Base-by-base conservation (phyloP, 805 yeast genomes). In the Starmerella bombi region DNA sequence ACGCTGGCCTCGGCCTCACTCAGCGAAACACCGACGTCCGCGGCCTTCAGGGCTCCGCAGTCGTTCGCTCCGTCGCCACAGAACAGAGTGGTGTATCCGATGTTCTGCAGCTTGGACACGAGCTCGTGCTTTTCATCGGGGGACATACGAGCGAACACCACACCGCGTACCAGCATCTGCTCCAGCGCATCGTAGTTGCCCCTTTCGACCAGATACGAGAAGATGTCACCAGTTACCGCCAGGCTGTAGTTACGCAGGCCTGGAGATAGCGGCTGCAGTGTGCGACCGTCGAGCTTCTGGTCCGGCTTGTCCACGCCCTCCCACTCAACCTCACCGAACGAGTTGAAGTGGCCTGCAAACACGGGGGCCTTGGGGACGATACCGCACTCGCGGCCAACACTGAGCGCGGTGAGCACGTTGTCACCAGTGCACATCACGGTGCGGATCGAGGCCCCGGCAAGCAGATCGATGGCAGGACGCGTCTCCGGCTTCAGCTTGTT, bases 1-100 rank as follows among this genome's bases (percentile, higher is more conserved):
- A 91, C 96, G 3, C 94, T 81, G 0, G 98, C 98, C 57, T 91
- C 99, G 0, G 97, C 98, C 58, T 91, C 98, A 22, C 94, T 82
- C 36, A 91, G 63, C 0, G 97, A 88, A 16, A 91, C 75, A 15
- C 99, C 99, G 37, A 93, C 94, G 62, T 91, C 94, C 0, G 98
- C 97, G 12, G 95, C 94, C 55, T 88, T 91, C 43, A 91, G 66
- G 0, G 99, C 99, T 50, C 98, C 98, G 62, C 97, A 91, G 57
- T 91, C 99, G 60, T 91, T 91, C 5, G 99, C 99, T 49, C 99
- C 99, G 63, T 91, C 99, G 28, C 99, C 99, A 62, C 97, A 91
- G 60, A 91, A 91, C 2, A 96, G 94, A 36, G 84, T 93, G 0
- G 94, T 83, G 57, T 88, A 88, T 54, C 86, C 95, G 17, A 91